phyloP scores from a whole-genome alignment of 495 filamentous ascomycete species.

The Hyaloscypha finlandica region DNA sequence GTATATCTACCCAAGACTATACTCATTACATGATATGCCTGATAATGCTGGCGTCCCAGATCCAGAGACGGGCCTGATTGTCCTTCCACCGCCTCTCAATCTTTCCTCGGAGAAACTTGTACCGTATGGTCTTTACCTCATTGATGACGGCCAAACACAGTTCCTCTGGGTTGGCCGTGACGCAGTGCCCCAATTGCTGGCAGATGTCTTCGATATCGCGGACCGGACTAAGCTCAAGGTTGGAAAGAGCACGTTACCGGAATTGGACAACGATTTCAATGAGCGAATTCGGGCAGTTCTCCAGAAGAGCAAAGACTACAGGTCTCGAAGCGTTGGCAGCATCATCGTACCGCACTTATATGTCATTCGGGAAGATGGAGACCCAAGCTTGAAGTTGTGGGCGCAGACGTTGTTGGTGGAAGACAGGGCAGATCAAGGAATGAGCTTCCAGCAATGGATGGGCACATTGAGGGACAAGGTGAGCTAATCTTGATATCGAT shows the following conservation, averaged over 20 bases:
- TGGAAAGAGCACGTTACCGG: conserved; percentile 83
- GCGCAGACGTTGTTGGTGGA: conserved; percentile 95
- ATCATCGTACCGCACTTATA: conserved; percentile 92
- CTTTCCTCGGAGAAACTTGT: conserved; percentile 84
- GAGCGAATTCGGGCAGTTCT: conserved; percentile 87
- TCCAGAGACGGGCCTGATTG: conserved; percentile 79
- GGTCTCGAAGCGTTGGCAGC: conserved; percentile 81
- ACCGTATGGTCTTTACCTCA: conserved; percentile 94
- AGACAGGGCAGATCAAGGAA: conserved; percentile 89
- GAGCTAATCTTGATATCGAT: conserved; percentile 41
- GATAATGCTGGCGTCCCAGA: conserved; percentile 86
- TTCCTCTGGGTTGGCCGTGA: conserved; percentile 97
- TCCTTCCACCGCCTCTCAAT: conserved; percentile 82
- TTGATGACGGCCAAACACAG: conserved; percentile 96
- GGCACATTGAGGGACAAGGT: conserved; percentile 94
- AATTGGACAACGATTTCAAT: conserved; percentile 94
- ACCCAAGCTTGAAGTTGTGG: conserved; percentile 94
- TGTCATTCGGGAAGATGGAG: conserved; percentile 91
- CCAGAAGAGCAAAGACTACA: conserved; percentile 87
- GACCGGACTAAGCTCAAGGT: conserved; percentile 83
- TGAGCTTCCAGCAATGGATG: conserved; percentile 93
- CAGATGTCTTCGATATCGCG: conserved; percentile 84
- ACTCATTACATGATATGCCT: conserved; percentile 98
- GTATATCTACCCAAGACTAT: conserved; percentile 93
- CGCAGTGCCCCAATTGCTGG: conserved; percentile 83